Percentiles rank a stretch among this genome's conserved stretches.
phyloP scores from a whole-genome alignment of 192 early-diverging fungal genomes.

The Phlyctochytrium bullatum region DNA sequence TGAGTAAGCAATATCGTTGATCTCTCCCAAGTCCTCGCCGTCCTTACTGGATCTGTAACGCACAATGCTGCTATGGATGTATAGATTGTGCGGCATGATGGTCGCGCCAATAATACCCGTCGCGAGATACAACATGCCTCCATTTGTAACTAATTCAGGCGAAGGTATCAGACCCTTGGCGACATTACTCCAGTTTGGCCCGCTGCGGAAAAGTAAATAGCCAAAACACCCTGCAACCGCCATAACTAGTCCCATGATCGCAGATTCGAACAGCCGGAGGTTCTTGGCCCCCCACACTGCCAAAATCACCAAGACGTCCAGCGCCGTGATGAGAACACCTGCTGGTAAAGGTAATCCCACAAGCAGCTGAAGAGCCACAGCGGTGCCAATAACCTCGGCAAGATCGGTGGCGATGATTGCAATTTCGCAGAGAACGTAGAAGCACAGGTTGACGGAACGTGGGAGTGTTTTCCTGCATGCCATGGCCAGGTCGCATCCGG shows the following conservation, averaged over 20 bases:
- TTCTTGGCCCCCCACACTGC: constrained; percentile 61
- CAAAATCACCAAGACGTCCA: constrained; percentile 72
- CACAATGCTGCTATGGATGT: constrained; percentile 74
- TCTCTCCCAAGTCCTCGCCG: constrained; percentile 31
- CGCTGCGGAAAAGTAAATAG: constrained; percentile 57
- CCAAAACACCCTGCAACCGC: constrained; percentile 67
- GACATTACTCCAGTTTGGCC: constrained; percentile 60
- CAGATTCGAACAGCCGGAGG: constrained; percentile 61
- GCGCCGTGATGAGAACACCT: constrained; percentile 71
- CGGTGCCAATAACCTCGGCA: constrained; percentile 88
- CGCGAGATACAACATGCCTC: constrained; percentile 61
- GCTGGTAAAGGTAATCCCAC: constrained; percentile 66
- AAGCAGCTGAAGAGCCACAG: constrained; percentile 74
- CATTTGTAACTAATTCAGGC: constrained; percentile 52
- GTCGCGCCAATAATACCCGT: constrained; percentile 86
- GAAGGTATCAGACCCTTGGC: constrained; percentile 60
- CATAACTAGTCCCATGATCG: constrained; percentile 65
- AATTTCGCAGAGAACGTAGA: constrained; percentile 71
- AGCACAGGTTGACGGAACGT: constrained; percentile 54
- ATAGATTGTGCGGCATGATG: constrained; percentile 86
- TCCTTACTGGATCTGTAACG: constrained; percentile 52
- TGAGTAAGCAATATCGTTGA: background rate
- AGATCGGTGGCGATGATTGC: constrained; percentile 82
- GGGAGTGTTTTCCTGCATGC: constrained; percentile 61
- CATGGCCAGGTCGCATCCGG: constrained; percentile 70